Base-by-base conservation (phyloP, 805 yeast genomes). In the Candida broadrunensis region DNA sequence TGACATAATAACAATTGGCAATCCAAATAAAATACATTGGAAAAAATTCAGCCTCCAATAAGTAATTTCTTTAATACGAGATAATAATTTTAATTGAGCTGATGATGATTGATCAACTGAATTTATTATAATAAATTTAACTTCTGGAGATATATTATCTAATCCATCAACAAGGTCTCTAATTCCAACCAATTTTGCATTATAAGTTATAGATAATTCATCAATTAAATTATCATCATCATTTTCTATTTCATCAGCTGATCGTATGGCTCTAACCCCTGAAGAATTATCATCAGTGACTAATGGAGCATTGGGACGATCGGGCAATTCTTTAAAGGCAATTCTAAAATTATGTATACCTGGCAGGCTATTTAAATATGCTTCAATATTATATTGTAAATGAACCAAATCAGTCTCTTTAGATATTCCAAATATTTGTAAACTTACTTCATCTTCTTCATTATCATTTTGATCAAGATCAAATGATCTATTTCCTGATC, bases 51-150 rank as follows among this genome's bases (percentile, higher is more conserved):
- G 47, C 43, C 72, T 75, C 95, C 97, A 93, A 52, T 74, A 78
- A 37, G 68, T 63, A 34, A 87, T 81, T 47, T 91, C 97, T 49
- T 81, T 79, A 7, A 76, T 70, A 49, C 86, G 80, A 1, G 87
- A 72, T 21, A 93, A 67, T 1, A 85, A 59, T 30, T 77, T 80
- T 31, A 91, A 56, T 60, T 93, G 98, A 3, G 85, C 70, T 3
- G 79, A 60, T 17, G 68, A 55, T 9, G 72, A 56, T 47, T 78
- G 79, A 56, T 84, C 87, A 4, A 82, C 55, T 11, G 74, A 65
- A 47, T 69, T 69, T 41, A 61, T 46, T 14, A 76, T 37, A 54
- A 62, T 24, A 8, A 85, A 88, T 29, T 73, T 75, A 43, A 81
- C 73, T 1, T 83, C 83, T 9, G 68, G 56, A 27, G 71, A 73